These are phyloP conservation scores for Hypoxylon sp. DNA, from an alignment of 2,329 filamentous ascomycete genomes.

Conservation along the genomic window DNA sequence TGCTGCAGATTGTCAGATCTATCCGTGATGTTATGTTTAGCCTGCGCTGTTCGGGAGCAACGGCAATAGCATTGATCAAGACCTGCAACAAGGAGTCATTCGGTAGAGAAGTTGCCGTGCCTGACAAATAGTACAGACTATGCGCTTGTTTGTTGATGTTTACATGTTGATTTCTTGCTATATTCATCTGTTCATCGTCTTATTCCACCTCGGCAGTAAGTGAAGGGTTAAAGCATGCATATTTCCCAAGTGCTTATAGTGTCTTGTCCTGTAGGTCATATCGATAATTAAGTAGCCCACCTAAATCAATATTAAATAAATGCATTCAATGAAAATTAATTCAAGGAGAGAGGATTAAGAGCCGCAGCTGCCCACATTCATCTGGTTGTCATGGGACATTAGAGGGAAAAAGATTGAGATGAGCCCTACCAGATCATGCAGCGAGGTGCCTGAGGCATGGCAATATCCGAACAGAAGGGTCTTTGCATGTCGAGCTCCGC, in stretches of 20 bases:
- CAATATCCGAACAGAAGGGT: slow-evolving; percentile 39
- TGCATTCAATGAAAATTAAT: slow-evolving; percentile 8
- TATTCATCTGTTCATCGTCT: slow-evolving; percentile 10
- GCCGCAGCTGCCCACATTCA: slow-evolving; percentile 25
- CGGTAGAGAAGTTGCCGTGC: slow-evolving; percentile 47
- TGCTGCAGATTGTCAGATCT: slow-evolving; percentile 48
- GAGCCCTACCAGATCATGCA: slow-evolving; percentile 41
- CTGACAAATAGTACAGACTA: slow-evolving; percentile 28
- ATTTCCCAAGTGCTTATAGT: slow-evolving; percentile 1
- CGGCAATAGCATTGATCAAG: slow-evolving; percentile 39
- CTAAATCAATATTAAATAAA: slow-evolving; percentile 26
- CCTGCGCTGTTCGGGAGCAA: slow-evolving; percentile 32
- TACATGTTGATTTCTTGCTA: slow-evolving; percentile 31
- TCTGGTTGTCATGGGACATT: slow-evolving; percentile 25
- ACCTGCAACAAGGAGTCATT: slow-evolving; percentile 47
- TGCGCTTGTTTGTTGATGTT: slow-evolving; percentile 41
- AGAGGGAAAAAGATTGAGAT: slow-evolving; percentile 35
- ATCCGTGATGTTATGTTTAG: slow-evolving; percentile 35
- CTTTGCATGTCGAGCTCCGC: slow-evolving; percentile 38
- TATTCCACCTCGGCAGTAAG: slow-evolving; percentile 1
- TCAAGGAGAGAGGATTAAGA: slow-evolving; percentile 9
- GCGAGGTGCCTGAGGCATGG: slow-evolving; percentile 38
- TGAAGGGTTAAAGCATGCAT: slow-evolving; percentile 1
- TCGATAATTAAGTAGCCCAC: no score
- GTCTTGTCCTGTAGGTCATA: slow-evolving; percentile 4